Evolutionary conservation across 2,329 filamentous ascomycete genomes (phyloP), one percentile per base, ranked within the genome.

Genomic region (Microdochium bolleyi): DNA sequence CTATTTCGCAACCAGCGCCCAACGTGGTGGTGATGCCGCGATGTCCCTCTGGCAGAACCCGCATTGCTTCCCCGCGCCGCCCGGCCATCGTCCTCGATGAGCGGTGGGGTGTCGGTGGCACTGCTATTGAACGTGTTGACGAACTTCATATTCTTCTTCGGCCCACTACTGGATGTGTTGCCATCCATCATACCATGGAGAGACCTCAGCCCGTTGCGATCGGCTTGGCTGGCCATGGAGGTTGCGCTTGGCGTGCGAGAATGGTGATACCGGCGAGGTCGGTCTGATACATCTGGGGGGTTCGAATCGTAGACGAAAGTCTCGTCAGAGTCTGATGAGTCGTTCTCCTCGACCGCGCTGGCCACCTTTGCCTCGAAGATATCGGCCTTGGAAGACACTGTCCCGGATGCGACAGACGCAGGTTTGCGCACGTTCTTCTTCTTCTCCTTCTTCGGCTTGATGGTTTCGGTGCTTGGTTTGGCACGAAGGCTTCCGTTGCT

Each of bases 251-350:
- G 94, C 1, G 94, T 99, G 57, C 94, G 84, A 21, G 92, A 97
- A n/a, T 41, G 37, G 70, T 97, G 92, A 68, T 92, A 90, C 56
- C 91, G 82, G 57, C 83, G 81, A n/a, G 80, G 80, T 41, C 83
- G 76, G 52, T 85, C 82, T 49, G 73, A 76, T 50, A 66, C 70
- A 58, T 87, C 84, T 51, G 89, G 88, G 10, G 92, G 94, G 64
- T 99, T 99, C 24, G 94, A 97, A 69, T 99, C 94, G 71, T 99
- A 99, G 16, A 99, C 94, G 69, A 97, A 99, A 0, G 94, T 97
- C 70, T 97, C 94, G 63, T 96, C 94, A 1, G 92, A 97, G 67
- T 99, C 94, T 7, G 92, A 96, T 13, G 92, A 95, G 68, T 96
- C 89, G 48, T 90, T 91, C 68, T 97, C 92, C 66, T 97, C 92